phyloP scores from a whole-genome alignment of 306 rosid species.

The Citrullus mucosospermus region DNA sequence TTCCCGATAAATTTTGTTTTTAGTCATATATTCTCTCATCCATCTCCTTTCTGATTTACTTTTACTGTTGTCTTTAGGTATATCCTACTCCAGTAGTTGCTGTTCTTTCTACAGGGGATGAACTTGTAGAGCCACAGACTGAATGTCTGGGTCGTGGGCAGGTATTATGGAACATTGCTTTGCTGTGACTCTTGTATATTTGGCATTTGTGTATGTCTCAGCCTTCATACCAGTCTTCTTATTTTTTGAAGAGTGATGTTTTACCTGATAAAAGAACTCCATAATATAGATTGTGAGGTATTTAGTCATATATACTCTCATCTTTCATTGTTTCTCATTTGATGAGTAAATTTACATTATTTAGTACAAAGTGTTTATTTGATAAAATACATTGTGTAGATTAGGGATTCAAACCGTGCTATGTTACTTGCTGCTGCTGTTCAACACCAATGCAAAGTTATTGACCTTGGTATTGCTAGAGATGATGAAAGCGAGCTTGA shows the following conservation, averaged over 20 bases:
- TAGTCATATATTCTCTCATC: neutral
- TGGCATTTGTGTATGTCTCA: neutral
- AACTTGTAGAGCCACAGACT: constrained; percentile 71
- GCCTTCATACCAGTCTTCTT: neutral
- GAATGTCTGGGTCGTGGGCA: constrained; percentile 53
- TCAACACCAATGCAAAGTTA: constrained; percentile 63
- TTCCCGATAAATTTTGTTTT: constrained; percentile 2
- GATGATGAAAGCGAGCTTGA: constrained; percentile 67
- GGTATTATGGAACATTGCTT: constrained; percentile 28
- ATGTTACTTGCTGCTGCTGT: constrained; percentile 71
- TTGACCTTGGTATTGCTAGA: constrained; percentile 74
- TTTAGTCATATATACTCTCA: neutral
- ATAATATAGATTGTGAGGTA: neutral
- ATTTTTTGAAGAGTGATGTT: neutral
- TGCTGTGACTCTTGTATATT: neutral
- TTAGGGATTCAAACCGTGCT: constrained; percentile 93
- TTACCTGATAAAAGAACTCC: neutral
- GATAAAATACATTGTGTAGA: constrained; percentile 33
- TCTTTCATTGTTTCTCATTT: neutral
- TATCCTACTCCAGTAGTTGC: constrained; percentile 56
- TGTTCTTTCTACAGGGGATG: constrained; percentile 92
- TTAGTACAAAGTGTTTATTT: neutral
- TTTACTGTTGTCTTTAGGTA: constrained; percentile 39
- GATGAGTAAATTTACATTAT: neutral
- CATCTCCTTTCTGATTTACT: neutral